phyloP scores from a whole-genome alignment of 495 filamentous ascomycete species.

The Hyaloscypha bicolor region DNA sequence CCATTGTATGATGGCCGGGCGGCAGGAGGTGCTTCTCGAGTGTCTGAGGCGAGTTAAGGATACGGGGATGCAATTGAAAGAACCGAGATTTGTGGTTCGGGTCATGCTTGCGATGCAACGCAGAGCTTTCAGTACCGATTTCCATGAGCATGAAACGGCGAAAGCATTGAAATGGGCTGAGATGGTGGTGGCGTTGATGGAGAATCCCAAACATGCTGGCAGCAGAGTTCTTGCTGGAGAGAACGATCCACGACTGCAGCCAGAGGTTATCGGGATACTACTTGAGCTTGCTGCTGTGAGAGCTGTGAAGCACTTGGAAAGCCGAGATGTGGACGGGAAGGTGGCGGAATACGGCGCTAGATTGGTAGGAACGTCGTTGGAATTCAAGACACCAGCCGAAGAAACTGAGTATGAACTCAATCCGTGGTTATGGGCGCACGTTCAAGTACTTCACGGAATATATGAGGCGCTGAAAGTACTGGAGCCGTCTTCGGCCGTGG shows the following conservation, averaged over 20 bases:
- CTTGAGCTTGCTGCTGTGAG: conserved; percentile 48
- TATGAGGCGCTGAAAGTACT: conserved; percentile 41
- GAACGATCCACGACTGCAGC: conserved; percentile 40
- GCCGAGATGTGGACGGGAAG: conserved; percentile 38
- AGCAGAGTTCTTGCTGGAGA: conserved; percentile 12
- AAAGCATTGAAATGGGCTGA: conserved; percentile 40
- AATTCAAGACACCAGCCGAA: not conserved
- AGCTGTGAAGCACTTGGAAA: conserved; percentile 36
- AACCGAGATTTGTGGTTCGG: conserved; percentile 42
- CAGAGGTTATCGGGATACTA: conserved; percentile 46
- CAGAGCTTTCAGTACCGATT: conserved; percentile 46
- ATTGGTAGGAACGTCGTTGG: conserved; percentile 26
- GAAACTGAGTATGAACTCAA: not conserved
- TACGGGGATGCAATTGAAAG: conserved; percentile 55
- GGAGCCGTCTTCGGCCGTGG: conserved; percentile 36
- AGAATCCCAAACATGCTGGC: conserved; percentile 46
- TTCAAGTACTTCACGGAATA: conserved; percentile 45
- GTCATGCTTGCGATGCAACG: conserved; percentile 55
- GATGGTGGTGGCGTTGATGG: conserved; percentile 52
- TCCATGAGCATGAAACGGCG: conserved; percentile 30
- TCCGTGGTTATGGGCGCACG: conserved; percentile 31
- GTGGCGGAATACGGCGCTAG: conserved; percentile 43
- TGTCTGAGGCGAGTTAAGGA: conserved; percentile 46
- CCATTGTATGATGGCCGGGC: conserved; percentile 40
- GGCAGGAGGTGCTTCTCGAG: conserved; percentile 53